A percentile compares a stretch with the other conserved stretches of the same genome.
Evolutionary conservation across 2,329 filamentous ascomycete genomes (phyloP).

Genomic region (Furcasterigmium furcatum): DNA sequence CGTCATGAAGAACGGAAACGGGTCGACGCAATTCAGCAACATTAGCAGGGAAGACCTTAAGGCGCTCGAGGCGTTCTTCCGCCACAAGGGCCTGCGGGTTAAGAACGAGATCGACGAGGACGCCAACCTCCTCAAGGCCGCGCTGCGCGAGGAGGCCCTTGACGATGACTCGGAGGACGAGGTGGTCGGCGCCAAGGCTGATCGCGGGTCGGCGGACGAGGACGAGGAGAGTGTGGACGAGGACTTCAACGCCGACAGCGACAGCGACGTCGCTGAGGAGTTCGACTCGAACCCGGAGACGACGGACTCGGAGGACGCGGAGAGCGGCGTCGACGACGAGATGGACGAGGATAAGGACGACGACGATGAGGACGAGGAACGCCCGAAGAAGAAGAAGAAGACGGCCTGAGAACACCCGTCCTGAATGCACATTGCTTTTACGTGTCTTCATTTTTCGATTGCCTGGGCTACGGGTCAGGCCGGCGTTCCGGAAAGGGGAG

Average conservation of each 20-base stretch:
- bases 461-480: neutral
- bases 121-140: constrained; percentile 73
- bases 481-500: neutral
- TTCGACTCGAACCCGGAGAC: constrained; percentile 91
- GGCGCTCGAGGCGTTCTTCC: constrained; percentile 96
- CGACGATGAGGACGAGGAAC: constrained; percentile 37
- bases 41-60: constrained; percentile 98
- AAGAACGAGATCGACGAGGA: constrained; percentile 99
- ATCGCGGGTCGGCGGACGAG: constrained; percentile 90
- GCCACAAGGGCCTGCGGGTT: constrained; percentile 87
- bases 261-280: constrained; percentile 95
- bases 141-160: constrained; percentile 79
- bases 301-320: constrained; percentile 66
- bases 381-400: constrained; percentile 49
- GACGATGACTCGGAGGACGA: constrained; percentile 82
- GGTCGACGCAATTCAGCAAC: constrained; percentile 96
- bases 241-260: constrained; percentile 89
- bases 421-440: too few species aligned
- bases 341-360: constrained; percentile 41
- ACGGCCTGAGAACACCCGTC: constrained; percentile 24
- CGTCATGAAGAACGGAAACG: constrained; percentile 79
- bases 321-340: constrained; percentile 56
- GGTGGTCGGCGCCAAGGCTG: constrained; percentile 60
- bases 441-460: neutral
- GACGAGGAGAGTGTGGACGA: constrained; percentile 95